A percentile compares a stretch with the other conserved stretches of the same genome.
Conservation (phyloP, 2,329 filamentous ascomycete species). For the Fusarium sp. region DNA sequence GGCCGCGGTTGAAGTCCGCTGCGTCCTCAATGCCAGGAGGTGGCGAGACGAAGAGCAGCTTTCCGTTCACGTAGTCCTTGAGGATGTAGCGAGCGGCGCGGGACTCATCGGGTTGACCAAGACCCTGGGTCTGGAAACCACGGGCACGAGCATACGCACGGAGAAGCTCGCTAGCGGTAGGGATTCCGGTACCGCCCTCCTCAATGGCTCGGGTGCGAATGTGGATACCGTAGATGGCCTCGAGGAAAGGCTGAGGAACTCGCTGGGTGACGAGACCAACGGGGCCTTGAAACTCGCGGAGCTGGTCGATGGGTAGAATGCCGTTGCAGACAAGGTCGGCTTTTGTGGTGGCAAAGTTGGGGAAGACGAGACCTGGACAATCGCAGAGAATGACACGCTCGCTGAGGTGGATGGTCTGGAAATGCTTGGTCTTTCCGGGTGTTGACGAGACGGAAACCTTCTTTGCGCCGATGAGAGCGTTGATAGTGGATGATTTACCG, state of each 20-base stretch:
- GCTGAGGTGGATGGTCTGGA: slow-evolving; percentile 96
- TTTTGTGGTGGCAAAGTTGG: slow-evolving; percentile 96
- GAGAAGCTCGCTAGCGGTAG: slow-evolving; percentile 86
- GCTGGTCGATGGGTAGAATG: slow-evolving; percentile 93
- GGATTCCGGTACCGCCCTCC: slow-evolving; percentile 89
- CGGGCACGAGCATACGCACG: slow-evolving; percentile 86
- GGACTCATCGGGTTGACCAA: slow-evolving; percentile 92
- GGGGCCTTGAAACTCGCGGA: slow-evolving; percentile 91
- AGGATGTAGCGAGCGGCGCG: slow-evolving; percentile 88
- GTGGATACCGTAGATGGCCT: slow-evolving; percentile 92
- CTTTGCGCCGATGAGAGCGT: slow-evolving; percentile 96
- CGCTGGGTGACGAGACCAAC: slow-evolving; percentile 82
- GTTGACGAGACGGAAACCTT: slow-evolving; percentile 98
- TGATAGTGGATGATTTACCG: slow-evolving; percentile 98
- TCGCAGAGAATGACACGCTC: slow-evolving; percentile 92
- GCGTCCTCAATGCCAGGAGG: slow-evolving; percentile 79
- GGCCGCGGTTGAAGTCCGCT: slow-evolving; percentile 83
- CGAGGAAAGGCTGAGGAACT: slow-evolving; percentile 87
- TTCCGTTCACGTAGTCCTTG: slow-evolving; percentile 98
- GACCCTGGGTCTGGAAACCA: slow-evolving; percentile 88
- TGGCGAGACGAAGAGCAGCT: slow-evolving; percentile 90
- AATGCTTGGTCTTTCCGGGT: slow-evolving; percentile 98
- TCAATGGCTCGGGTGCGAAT: slow-evolving; percentile 83
- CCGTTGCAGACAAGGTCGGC: slow-evolving; percentile 96
- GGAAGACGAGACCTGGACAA: slow-evolving; percentile 98